Base-by-base conservation (phyloP, 495 filamentous ascomycete genomes). In the Lophiostoma macrostomum region DNA sequence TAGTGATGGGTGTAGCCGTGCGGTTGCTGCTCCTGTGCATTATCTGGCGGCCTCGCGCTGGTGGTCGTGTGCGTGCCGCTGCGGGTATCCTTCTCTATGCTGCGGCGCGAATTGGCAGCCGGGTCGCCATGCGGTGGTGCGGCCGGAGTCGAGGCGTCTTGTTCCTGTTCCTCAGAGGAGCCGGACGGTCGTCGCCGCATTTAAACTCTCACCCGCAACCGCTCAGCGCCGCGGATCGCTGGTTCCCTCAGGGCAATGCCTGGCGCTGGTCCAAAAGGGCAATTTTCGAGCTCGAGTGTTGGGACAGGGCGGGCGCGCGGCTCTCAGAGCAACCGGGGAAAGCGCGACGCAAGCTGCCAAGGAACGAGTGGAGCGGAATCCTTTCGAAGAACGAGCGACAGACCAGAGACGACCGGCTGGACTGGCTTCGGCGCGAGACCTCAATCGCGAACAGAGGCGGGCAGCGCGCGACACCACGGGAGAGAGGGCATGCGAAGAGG, bases 131-230 rank as follows among this genome's bases (percentile, higher is more conserved):
- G 50, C 18, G 50, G 14, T 16, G 38, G 14, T 10, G 50, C 2
- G 6, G 29, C 12, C 7, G 22, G 31, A 28, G 29, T 53, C 38
- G 50, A 36, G 48, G 35, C 13, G 25, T 32, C 23, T 10, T 28
- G 22, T 11, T 35, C 48, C n/a, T 53, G 29, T 19, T 43, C 50
- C n/a, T 25, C 24, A 24, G 49, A 42, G 27, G 50, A 53, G 18
- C 29, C 43, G n/a, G 48, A 40, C 4, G 50, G 31, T 14, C 50
- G 50, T 20, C 38, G 16, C 50, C 50, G 43, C 50, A 53, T 53
- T 36, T 52, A n/a, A 52, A 13, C 18, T 12, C 18, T 24, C 39
- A 27, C 35, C 24, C 23, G 48, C 22, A 14, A 18, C 22, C 32
- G 43, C 10, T 5, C 18, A 5, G 8, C 12, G 18, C 40, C 5